phyloP scores from a whole-genome alignment of 495 filamentous ascomycete species.

The Aspergillus nidulans region DNA sequence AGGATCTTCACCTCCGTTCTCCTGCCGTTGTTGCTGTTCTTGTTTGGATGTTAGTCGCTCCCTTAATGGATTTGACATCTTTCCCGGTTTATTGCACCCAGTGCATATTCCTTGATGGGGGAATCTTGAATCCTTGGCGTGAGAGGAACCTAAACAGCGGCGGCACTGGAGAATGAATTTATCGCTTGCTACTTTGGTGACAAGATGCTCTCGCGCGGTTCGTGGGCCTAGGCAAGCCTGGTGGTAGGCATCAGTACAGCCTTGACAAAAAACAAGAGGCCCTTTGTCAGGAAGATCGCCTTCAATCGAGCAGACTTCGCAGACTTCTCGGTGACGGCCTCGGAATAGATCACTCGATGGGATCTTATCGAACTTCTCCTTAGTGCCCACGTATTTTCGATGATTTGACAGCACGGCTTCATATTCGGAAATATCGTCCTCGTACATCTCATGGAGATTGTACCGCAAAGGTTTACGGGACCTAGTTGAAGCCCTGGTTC shows the following conservation, averaged over 20 bases:
- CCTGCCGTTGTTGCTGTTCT: constrained; percentile 74
- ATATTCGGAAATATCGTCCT: constrained; percentile 65
- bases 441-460: constrained; percentile 61
- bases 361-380: constrained; percentile 62
- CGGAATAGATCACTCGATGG: constrained; percentile 57
- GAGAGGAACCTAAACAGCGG: constrained; percentile 66
- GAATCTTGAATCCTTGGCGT: constrained; percentile 60
- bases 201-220: constrained; percentile 72
- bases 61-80: constrained; percentile 65
- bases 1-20: constrained; percentile 75
- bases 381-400: constrained; percentile 49
- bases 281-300: constrained; percentile 54
- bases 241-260: constrained; percentile 80
- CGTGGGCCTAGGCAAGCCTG: constrained; percentile 75
- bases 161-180: constrained; percentile 87
- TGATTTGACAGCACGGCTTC: constrained; percentile 40
- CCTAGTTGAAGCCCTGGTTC: constrained; percentile 29
- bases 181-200: constrained; percentile 77
- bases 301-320: constrained; percentile 62
- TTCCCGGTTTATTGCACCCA: constrained; percentile 56
- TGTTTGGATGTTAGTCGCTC: constrained; percentile 65
- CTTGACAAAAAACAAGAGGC: constrained; percentile 78
- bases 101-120: constrained; percentile 70
- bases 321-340: constrained; percentile 60
- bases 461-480: constrained; percentile 26